Percentiles rank a stretch among this genome's conserved stretches.
Conservation (phyloP, 208 protist species). For the Tritrichomonas musculus region DNA sequence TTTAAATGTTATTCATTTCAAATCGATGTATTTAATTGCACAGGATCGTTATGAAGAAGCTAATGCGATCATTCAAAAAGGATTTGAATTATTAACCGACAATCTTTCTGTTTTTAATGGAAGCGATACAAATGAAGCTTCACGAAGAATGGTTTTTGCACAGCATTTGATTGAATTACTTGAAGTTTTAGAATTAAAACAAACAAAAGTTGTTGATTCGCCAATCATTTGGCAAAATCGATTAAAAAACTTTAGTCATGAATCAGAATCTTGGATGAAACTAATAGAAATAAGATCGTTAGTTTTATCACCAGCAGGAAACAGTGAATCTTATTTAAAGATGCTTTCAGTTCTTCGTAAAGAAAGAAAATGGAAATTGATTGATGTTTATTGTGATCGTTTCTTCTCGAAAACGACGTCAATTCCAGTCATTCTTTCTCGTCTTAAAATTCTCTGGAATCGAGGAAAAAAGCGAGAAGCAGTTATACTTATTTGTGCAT, state of each 20-base stretch:
- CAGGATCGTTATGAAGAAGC: background rate
- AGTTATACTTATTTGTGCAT: background rate
- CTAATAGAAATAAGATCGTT: background rate
- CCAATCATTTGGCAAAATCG: background rate
- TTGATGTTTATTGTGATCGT: background rate
- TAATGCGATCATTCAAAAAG: background rate
- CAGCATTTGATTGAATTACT: slow-evolving; percentile 17
- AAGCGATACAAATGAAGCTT: background rate
- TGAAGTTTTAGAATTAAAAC: background rate
- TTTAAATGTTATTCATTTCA: background rate
- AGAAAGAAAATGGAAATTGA: slow-evolving; percentile 19
- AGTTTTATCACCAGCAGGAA: background rate
- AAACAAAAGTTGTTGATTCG: background rate
- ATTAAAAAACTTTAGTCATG: background rate
- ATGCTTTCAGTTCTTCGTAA: background rate
- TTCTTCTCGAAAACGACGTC: background rate
- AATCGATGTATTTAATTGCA: background rate
- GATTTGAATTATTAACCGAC: background rate
- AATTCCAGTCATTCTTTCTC: background rate
- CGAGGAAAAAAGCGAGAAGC: background rate
- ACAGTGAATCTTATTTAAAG: background rate
- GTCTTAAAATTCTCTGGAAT: background rate
- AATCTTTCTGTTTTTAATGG: background rate
- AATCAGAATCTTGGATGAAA: background rate
- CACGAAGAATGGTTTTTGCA: background rate